Conservation (phyloP, 164 flowering plant genomes). For the Dillenia turbinata region DNA sequence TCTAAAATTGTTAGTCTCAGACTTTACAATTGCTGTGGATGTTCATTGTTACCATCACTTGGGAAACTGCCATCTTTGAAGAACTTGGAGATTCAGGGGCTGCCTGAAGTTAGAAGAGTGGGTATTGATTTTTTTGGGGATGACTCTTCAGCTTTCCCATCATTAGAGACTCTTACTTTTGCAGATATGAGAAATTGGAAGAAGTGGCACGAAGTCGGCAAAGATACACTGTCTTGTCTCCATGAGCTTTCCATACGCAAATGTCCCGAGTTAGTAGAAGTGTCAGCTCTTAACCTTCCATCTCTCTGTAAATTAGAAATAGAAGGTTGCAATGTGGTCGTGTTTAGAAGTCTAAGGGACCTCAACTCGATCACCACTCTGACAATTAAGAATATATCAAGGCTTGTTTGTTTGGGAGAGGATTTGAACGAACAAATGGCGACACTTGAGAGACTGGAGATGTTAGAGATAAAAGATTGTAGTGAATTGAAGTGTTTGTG, state of each 20-base stretch:
- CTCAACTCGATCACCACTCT: too few relatives aligned
- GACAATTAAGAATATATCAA: too few relatives aligned
- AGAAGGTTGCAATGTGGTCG: too few relatives aligned
- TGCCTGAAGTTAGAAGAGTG: not conserved
- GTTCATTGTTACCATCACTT: conserved; percentile 1
- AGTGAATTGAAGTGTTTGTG: too few relatives aligned
- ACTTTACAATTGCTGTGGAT: conserved; percentile 1
- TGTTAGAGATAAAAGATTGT: too few relatives aligned
- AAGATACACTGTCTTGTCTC: not conserved
- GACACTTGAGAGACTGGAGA: too few relatives aligned
- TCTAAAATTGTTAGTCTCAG: not conserved
- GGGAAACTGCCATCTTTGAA: conserved; percentile 11
- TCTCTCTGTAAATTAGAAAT: too few relatives aligned
- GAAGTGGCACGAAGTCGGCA: not conserved
- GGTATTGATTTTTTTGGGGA: conserved; percentile 7
- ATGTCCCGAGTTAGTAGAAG: not conserved
- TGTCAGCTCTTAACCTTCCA: not conserved
- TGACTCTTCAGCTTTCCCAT: not conserved
- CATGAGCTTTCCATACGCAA: not conserved
- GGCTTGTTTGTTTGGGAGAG: too few relatives aligned
- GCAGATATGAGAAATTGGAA: conserved; percentile 1
- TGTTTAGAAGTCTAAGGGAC: too few relatives aligned
- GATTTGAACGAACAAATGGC: too few relatives aligned
- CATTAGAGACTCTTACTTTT: conserved; percentile 1
- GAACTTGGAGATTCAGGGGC: not conserved